Conservation (phyloP, 768 basidiomycete species). For the Galerina sulciceps region DNA sequence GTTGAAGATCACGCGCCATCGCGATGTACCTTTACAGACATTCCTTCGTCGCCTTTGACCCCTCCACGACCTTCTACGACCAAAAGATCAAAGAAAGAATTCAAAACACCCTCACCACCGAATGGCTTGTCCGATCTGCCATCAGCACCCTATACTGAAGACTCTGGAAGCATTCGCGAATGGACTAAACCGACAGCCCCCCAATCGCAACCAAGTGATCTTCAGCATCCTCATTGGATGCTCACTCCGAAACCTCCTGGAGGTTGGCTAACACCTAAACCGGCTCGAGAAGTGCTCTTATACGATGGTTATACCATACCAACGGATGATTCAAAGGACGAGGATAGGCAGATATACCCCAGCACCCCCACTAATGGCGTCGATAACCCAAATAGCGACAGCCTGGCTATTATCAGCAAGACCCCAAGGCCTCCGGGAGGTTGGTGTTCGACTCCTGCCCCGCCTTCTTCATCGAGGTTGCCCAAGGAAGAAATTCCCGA, state of each 20-base stretch:
- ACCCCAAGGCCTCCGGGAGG: conserved; percentile 21
- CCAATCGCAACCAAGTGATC: conserved; percentile 1
- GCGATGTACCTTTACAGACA: background rate
- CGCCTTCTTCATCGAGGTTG: background rate
- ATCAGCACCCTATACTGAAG: conserved; percentile 56
- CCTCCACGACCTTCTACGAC: conserved; percentile 34
- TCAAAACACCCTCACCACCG: conserved; percentile 68
- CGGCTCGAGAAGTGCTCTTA: conserved; percentile 10
- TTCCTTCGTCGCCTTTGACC: conserved; percentile 13
- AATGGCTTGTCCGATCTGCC: conserved; percentile 68
- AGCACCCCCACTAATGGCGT: background rate
- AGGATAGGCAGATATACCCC: conserved; percentile 4
- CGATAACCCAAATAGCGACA: background rate
- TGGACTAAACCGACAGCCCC: conserved; percentile 8
- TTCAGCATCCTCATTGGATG: conserved; percentile 7
- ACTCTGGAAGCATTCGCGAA: conserved; percentile 19
- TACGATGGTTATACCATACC: background rate
- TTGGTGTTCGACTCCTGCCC: conserved; percentile 17
- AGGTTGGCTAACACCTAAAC: conserved; percentile 41
- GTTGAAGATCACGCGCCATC: background rate
- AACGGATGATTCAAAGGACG: background rate
- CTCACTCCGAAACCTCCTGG: conserved; percentile 27
- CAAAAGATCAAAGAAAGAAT: conserved; percentile 47
- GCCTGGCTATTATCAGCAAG: conserved; percentile 2
- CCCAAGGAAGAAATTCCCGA: background rate